Base-by-base conservation (phyloP, 2,329 filamentous ascomycete genomes). In the Verticillium zaregamsianum region DNA sequence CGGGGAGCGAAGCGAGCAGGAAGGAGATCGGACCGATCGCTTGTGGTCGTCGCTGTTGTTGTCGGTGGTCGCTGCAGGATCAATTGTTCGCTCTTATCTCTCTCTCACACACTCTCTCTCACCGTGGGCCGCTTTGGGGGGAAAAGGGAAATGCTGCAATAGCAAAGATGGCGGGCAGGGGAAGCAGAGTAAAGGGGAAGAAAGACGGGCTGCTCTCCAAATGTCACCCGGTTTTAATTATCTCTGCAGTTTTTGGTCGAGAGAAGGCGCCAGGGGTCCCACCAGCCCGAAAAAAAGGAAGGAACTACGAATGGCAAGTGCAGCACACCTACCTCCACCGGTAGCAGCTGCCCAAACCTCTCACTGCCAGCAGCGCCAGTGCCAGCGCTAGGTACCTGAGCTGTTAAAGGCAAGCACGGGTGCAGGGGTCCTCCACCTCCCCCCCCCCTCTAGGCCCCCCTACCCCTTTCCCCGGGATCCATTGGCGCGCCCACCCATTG, bases 221-320 rank as follows among this genome's bases (percentile, higher is more conserved):
- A 65, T 64, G 63, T 64, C 62, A 65, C 62, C 54, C 55, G 54
- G 60, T 58, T 63, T 63, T 63, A 59, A 60, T 63, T 64, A 59
- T 61, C 57, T 31, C 60, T 64, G 63, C 64, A 64, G 57, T 62
- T 60, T 64, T 64, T 62, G 58, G 64, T 65, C 62, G 54, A 65
- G 59, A 64, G 63, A 58, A 62, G n/a, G 49, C 45, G 63, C 60
- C 63, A 64, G 62, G 63, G 63, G 63, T 65, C 63, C 58, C 59
- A 64, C 62, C 59, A 49, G 60, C 61, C 57, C 61, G 37, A 60
- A 54, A 60, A 59, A 45, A 35, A 65, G 56, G 61, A 65, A 63
- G 60, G 59, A 63, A 64, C 20, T 20, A 49, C 20, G 32, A 56
- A 58, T 56, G 49, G 55, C 32, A 35, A 31, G 37, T 32, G 55